phyloP scores from a whole-genome alignment of 352 stramenopile genomes.

The Phytophthora parvispora region DNA sequence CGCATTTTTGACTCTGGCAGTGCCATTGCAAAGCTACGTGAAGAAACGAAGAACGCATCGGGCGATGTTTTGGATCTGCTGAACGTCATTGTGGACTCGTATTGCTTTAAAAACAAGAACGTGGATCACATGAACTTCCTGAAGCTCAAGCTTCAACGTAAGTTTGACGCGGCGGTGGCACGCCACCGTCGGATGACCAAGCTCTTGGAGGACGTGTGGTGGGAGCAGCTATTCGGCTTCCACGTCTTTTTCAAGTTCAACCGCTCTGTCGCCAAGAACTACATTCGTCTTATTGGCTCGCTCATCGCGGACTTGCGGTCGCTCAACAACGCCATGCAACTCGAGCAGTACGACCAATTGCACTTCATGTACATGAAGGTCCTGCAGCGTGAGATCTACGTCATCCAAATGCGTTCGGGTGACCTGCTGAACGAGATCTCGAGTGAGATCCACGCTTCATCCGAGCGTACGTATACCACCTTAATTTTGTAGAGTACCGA shows the following conservation, averaged over 20 bases:
- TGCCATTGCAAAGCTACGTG: slow-evolving; percentile 62
- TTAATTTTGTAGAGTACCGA: too few relatives aligned
- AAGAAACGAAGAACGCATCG: slow-evolving; percentile 56
- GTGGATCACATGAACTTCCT: slow-evolving; percentile 88
- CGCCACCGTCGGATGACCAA: slow-evolving; percentile 69
- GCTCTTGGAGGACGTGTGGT: slow-evolving; percentile 82
- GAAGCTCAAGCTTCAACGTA: slow-evolving; percentile 73
- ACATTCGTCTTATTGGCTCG: slow-evolving; percentile 70
- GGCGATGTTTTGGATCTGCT: slow-evolving; percentile 77
- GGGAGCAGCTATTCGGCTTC: slow-evolving; percentile 84
- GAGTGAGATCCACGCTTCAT: slow-evolving; percentile 59
- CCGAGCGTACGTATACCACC: slow-evolving; percentile 42
- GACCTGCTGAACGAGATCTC: slow-evolving; percentile 82
- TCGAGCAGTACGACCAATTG: slow-evolving; percentile 79
- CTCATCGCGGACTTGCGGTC: slow-evolving; percentile 73
- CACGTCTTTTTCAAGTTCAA: slow-evolving; percentile 79
- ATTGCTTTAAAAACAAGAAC: slow-evolving; percentile 92
- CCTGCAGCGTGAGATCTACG: slow-evolving; percentile 84
- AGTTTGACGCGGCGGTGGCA: slow-evolving; percentile 65
- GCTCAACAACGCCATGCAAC: slow-evolving; percentile 84
- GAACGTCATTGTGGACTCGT: slow-evolving; percentile 87
- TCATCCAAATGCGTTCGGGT: slow-evolving; percentile 75
- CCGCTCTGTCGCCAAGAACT: slow-evolving; percentile 73
- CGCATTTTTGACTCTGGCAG: slow-evolving; percentile 25
- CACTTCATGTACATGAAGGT: slow-evolving; percentile 85